Evolutionary conservation across 139 green algal genomes (phyloP), one percentile per base, ranked within the genome.

Genomic region (Auxenochlorella pyrenoidosa): DNA sequence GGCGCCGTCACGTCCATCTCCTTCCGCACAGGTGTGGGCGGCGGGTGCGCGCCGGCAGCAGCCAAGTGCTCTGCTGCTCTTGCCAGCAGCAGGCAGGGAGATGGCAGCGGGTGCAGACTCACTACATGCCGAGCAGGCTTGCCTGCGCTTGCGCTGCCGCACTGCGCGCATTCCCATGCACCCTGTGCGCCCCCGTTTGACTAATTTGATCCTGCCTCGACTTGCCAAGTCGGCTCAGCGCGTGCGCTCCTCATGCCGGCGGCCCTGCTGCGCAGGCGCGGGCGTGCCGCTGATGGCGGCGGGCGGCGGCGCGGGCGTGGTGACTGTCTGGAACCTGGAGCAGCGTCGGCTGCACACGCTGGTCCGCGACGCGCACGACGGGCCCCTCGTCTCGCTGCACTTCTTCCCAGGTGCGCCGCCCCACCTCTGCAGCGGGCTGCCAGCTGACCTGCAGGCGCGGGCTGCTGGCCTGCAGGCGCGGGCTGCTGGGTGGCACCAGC

Each of bases 271-370:
- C 78, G 88, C 91, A 89, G 96, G 94, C n/a, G 63, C 89, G 0
- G 94, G 93, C 12, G 51, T 94, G 75, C 89, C 89, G 12, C 87
- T 98, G 24, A 90, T 99, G 91, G 97, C 97, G 34, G 95, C 93
- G 0, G 97, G 88, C 72, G 93, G 92, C 41, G 89, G 86, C 26
- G 73, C 88, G 3, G 97, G 97, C 26, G 93, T 93, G 32, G 88
- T 99, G 40, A 97, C 93, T 3, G 86, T 99, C 19, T 99, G 97
- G 97, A 89, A 99, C 90, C 93, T 99, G 71, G 97, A 99, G 87
- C 84, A 93, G 76, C 89, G 93, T 8, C 88, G 90, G 51, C 92
- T 99, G 75, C 92, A 95, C 78, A 92, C 91, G 0, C 90, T 98
- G 32, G 73, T 91, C 18, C 79, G 87, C 2, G 93, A 95, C 70